Evolutionary conservation across 352 stramenopile genomes (phyloP).

Genomic region (Elongisporangium undulatum): DNA sequence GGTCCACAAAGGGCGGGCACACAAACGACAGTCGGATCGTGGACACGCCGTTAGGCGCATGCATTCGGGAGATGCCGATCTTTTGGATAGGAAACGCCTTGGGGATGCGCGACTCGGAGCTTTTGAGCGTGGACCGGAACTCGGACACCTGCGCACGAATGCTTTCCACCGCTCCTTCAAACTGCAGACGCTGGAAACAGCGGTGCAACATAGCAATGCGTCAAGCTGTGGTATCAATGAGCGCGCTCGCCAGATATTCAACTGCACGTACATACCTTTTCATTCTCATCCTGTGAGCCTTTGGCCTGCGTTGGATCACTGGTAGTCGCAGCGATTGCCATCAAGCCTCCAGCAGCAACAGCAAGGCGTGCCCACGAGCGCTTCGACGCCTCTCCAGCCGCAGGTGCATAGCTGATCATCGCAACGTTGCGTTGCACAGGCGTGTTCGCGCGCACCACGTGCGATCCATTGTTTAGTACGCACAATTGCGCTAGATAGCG

Average conservation of each 20-base stretch:
- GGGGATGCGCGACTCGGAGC: conserved; percentile 59
- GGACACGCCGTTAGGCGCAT: conserved; percentile 76
- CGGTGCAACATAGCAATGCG: conserved; percentile 1
- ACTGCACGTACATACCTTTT: conserved; percentile 18
- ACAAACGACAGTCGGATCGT: conserved; percentile 84
- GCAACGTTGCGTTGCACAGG: not conserved
- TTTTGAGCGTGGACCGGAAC: conserved; percentile 74
- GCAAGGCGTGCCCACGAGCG: not conserved
- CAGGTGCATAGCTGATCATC: not conserved
- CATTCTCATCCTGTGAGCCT: conserved; percentile 13
- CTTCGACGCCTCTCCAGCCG: not conserved
- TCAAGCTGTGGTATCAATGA: not conserved
- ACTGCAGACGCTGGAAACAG: conserved; percentile 45
- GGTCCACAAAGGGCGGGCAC: conserved; percentile 69
- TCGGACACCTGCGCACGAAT: conserved; percentile 73
- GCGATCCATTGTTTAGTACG: not conserved
- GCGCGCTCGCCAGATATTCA: not conserved
- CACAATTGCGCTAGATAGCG: not conserved
- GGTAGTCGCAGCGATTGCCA: not conserved
- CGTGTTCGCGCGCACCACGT: not conserved
- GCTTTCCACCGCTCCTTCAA: conserved; percentile 57
- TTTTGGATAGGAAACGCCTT: conserved; percentile 81
- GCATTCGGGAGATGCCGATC: conserved; percentile 73
- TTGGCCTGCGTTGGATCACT: conserved; percentile 14
- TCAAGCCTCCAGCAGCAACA: conserved; percentile 6